Evolutionary conservation across 495 filamentous ascomycete species (phyloP).

Genomic region (Aspergillus taichungensis): DNA sequence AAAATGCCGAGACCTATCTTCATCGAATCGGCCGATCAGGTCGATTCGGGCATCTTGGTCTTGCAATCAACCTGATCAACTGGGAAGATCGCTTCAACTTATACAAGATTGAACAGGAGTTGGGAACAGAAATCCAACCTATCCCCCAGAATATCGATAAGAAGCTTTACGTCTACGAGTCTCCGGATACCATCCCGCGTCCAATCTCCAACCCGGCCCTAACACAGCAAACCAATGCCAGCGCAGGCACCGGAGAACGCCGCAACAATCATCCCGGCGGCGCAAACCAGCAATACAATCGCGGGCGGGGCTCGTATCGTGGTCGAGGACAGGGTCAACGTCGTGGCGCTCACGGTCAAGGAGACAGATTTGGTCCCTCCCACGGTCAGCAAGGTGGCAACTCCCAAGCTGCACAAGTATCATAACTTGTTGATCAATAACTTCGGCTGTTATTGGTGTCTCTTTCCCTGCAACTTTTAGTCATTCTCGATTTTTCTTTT

Average conservation of each 20-base stretch:
- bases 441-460: background rate
- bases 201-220: constrained; percentile 48
- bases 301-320: constrained; percentile 34
- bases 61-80: constrained; percentile 98
- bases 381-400: constrained; percentile 24
- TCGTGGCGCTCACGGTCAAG: constrained; percentile 27
- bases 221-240: constrained; percentile 16
- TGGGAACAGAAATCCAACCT: constrained; percentile 93
- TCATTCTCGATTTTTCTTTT: background rate
- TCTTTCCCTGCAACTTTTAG: background rate
- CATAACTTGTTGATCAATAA: constrained; percentile 3
- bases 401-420: constrained; percentile 25
- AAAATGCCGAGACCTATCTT: constrained; percentile 98
- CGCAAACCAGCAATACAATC: constrained; percentile 28
- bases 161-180: constrained; percentile 96
- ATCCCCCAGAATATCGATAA: constrained; percentile 95
- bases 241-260: constrained; percentile 24
- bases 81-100: constrained; percentile 99
- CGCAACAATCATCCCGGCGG: constrained; percentile 30
- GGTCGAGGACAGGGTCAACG: constrained; percentile 40
- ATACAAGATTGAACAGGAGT: constrained; percentile 95
- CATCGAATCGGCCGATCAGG: constrained; percentile 97
- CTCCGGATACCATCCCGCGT: constrained; percentile 85
- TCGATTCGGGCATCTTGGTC: constrained; percentile 90
- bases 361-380: constrained; percentile 18